phyloP scores from a whole-genome alignment of 495 filamentous ascomycete genomes.

The Echria macrotheca region DNA sequence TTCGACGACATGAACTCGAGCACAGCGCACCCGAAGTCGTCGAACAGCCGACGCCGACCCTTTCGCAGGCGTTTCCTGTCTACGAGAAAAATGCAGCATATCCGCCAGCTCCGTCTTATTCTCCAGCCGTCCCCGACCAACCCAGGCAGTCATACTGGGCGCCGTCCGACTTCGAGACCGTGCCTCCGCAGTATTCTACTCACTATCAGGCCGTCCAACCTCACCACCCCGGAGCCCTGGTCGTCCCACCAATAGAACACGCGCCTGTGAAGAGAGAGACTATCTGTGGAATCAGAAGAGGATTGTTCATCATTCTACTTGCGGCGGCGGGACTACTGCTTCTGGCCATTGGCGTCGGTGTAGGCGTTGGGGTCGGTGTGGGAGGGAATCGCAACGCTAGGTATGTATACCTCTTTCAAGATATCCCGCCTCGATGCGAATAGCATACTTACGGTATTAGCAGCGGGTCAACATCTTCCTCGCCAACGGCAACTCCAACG shows the following conservation, averaged over 20 bases:
- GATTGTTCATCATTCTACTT: conserved; percentile 12
- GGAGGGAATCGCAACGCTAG: background rate
- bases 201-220: background rate
- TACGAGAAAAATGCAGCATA: background rate
- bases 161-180: background rate
- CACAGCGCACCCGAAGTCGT: conserved; percentile 2
- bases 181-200: conserved; percentile 10
- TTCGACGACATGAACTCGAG: background rate
- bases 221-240: too few relatives aligned
- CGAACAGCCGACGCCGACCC: background rate
- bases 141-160: background rate
- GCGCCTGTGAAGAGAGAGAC: background rate
- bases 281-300: conserved; percentile 14
- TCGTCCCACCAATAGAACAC: conserved; percentile 8
- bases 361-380: conserved; percentile 18
- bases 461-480: too few relatives aligned
- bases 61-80: too few relatives aligned
- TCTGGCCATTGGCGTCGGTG: conserved; percentile 17
- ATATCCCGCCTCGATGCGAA: too few relatives aligned
- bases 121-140: background rate
- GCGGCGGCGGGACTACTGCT: conserved; percentile 11
- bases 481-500: background rate
- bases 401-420: background rate
- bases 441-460: too few relatives aligned
- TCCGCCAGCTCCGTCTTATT: background rate